These are phyloP conservation scores for Castanea sativa DNA, from an alignment of 306 rosid species.

Conservation along the genomic window DNA sequence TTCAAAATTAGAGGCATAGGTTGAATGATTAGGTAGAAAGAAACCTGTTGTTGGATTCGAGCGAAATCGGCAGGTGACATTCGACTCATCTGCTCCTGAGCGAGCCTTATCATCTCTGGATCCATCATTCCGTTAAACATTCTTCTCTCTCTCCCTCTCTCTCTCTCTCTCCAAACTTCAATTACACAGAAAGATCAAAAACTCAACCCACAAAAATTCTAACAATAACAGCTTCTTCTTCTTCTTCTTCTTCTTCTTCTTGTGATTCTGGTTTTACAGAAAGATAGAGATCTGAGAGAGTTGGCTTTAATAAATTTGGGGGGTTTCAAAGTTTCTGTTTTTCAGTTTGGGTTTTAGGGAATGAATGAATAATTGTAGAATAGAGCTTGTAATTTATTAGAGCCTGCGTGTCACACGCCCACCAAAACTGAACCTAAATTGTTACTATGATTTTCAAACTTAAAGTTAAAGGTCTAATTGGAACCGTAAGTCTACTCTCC, in stretches of 20 bases:
- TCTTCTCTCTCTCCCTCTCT: neutral
- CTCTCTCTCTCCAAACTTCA: neutral
- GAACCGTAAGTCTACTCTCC: neutral
- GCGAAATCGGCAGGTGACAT: slow-evolving; percentile 93
- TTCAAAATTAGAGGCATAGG: neutral
- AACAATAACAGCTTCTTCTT: no score
- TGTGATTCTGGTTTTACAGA: no score
- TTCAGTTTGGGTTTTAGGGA: no score
- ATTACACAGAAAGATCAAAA: neutral
- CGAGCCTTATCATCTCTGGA: slow-evolving; percentile 82
- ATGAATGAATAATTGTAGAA: no score
- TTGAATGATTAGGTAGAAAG: neutral
- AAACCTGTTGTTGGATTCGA: slow-evolving; percentile 88
- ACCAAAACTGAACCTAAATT: no score
- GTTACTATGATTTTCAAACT: no score
- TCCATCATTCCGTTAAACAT: slow-evolving; percentile 79
- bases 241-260: no score
- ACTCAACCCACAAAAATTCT: neutral
- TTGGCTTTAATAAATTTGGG: no score
- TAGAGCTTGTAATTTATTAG: no score
- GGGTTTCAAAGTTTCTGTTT: no score
- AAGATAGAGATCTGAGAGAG: no score
- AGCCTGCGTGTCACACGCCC: no score
- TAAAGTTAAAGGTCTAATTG: neutral
- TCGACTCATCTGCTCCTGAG: slow-evolving; percentile 98